phyloP scores from a whole-genome alignment of 345 rosid species.

The Trapa incisa region DNA sequence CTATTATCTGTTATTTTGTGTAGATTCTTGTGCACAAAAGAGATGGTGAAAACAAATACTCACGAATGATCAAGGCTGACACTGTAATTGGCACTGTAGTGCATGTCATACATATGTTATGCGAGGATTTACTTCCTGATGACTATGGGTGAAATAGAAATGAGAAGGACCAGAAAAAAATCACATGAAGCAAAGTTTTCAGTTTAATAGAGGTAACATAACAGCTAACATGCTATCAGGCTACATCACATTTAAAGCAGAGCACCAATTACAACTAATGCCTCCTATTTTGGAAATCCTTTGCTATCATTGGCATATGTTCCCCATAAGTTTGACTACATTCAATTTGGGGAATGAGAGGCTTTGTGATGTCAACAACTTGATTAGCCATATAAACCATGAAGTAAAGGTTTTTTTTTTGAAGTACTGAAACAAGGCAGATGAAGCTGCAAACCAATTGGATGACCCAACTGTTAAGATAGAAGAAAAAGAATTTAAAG shows the following conservation, averaged over 20 bases:
- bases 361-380: neutral
- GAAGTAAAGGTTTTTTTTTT: neutral
- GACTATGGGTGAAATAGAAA: neutral
- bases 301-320: neutral
- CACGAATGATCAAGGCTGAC: constrained; percentile 96
- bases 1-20: neutral
- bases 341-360: neutral
- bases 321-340: no score
- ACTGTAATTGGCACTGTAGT: constrained; percentile 66
- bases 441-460: neutral
- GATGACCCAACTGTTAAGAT: neutral
- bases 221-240: neutral
- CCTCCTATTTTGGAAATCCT: neutral
- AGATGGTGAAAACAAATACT: constrained; percentile 14
- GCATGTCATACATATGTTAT: neutral
- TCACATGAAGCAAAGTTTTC: neutral
- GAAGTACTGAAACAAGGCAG: no score
- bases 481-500: neutral
- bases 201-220: neutral
- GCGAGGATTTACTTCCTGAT: neutral
- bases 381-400: neutral
- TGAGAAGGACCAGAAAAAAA: neutral
- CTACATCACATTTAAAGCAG: neutral
- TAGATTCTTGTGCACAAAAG: neutral
- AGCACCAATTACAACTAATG: neutral